phyloP scores from a whole-genome alignment of 345 rosid genomes.

The Litchi chinensis region DNA sequence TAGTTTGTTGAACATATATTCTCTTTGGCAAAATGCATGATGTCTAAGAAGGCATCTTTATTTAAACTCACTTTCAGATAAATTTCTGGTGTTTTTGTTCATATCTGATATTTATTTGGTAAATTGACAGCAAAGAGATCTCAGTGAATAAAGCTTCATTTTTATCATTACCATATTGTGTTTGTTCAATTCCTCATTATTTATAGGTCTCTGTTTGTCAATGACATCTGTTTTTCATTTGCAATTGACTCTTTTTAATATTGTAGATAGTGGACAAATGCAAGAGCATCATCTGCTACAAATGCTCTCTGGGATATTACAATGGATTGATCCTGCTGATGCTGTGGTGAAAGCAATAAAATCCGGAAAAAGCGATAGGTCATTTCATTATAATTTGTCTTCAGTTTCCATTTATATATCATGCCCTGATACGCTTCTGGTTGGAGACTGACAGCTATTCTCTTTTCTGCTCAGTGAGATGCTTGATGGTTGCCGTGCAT shows the following conservation, averaged over 20 bases:
- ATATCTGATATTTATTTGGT: background rate
- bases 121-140: background rate
- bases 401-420: constrained; percentile 25
- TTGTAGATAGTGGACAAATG: constrained; percentile 68
- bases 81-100: background rate
- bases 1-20: no score
- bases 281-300: constrained; percentile 84
- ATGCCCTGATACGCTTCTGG: constrained; percentile 22
- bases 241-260: constrained; percentile 37
- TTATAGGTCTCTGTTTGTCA: constrained; percentile 9
- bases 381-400: constrained; percentile 23
- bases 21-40: background rate
- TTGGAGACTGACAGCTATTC: constrained; percentile 22
- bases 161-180: background rate
- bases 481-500: constrained; percentile 97
- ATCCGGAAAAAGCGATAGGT: constrained; percentile 93
- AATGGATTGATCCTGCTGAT: constrained; percentile 93
- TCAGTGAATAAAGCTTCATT: background rate
- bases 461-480: constrained; percentile 71
- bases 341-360: constrained; percentile 76
- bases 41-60: background rate
- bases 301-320: constrained; percentile 80
- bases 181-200: constrained; percentile 2
- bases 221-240: constrained; percentile 14
- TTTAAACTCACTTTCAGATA: background rate